These are phyloP conservation scores for Acrocalymma vagum DNA, from an alignment of 2,329 filamentous ascomycete species.

Conservation along the genomic window DNA sequence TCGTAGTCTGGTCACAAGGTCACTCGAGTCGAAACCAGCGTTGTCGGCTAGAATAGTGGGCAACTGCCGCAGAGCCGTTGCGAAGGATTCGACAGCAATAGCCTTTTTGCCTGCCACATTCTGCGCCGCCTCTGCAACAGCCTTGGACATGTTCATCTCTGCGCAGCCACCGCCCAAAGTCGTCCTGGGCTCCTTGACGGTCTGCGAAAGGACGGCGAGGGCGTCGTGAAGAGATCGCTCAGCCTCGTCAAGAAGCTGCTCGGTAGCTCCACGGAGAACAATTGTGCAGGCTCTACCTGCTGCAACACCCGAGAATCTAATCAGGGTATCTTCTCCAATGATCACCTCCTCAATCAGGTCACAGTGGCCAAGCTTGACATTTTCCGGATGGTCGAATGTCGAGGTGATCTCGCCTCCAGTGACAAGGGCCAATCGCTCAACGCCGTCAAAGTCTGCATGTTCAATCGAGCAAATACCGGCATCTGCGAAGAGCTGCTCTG, in stretches of 20 bases:
- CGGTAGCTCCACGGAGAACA: conserved; percentile 93
- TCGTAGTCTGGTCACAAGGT: conserved; percentile 88
- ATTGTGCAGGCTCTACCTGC: conserved; percentile 96
- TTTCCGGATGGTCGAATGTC: conserved; percentile 97
- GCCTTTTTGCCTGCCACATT: conserved; percentile 98
- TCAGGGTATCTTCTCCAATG: conserved; percentile 96
- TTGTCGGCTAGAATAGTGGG: conserved; percentile 98
- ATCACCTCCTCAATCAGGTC: conserved; percentile 98
- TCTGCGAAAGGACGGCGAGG: conserved; percentile 94
- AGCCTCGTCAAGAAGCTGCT: conserved; percentile 95
- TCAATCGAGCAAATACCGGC: conserved; percentile 98
- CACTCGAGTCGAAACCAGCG: conserved; percentile 92
- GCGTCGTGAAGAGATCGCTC: conserved; percentile 97
- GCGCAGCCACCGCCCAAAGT: conserved; percentile 95
- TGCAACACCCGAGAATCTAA: conserved; percentile 96
- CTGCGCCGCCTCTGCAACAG: conserved; percentile 90
- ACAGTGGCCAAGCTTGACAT: conserved; percentile 94
- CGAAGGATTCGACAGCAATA: conserved; percentile 89
- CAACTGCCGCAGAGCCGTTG: conserved; percentile 86
- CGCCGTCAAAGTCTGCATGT: conserved; percentile 98
- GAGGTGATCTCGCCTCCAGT: conserved; percentile 97
- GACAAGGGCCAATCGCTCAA: conserved; percentile 92
- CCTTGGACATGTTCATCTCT: conserved; percentile 99
- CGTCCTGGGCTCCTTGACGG: conserved; percentile 90
- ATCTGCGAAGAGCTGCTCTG: conserved; percentile 97